phyloP scores from a whole-genome alignment of 306 rosid genomes.

The Vigna reflexopilosa region DNA sequence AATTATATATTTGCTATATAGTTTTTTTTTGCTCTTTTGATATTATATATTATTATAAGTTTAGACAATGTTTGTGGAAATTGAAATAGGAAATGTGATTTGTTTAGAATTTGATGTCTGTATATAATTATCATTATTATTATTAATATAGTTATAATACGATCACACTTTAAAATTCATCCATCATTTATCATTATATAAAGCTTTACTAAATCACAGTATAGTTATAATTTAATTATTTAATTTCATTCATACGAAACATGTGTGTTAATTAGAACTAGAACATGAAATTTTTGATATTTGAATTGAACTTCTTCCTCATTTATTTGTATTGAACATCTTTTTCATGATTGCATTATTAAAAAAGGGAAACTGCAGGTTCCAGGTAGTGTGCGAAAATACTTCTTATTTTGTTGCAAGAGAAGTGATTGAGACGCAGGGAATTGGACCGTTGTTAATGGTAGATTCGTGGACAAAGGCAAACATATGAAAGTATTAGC shows the following conservation, averaged over 20 bases:
- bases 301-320: background rate
- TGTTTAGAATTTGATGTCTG: too few species aligned
- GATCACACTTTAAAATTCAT: too few species aligned
- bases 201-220: too few species aligned
- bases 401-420: background rate
- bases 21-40: too few species aligned
- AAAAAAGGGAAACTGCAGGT: slow-evolving; percentile 18
- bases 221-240: too few species aligned
- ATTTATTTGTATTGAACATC: background rate
- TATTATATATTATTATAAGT: too few species aligned
- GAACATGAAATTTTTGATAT: background rate
- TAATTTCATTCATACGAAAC: too few species aligned
- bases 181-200: too few species aligned
- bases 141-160: too few species aligned
- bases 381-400: slow-evolving; percentile 1
- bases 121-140: too few species aligned
- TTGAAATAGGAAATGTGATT: background rate
- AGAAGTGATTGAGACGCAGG: background rate
- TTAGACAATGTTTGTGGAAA: background rate
- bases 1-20: too few species aligned
- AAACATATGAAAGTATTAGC: background rate
- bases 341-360: slow-evolving; percentile 10
- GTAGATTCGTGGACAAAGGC: slow-evolving; percentile 22
- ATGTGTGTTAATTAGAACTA: too few species aligned
- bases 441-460: background rate